Base-by-base conservation (phyloP, 1,284 basidiomycete genomes). In the Violaceomyces palustris region DNA sequence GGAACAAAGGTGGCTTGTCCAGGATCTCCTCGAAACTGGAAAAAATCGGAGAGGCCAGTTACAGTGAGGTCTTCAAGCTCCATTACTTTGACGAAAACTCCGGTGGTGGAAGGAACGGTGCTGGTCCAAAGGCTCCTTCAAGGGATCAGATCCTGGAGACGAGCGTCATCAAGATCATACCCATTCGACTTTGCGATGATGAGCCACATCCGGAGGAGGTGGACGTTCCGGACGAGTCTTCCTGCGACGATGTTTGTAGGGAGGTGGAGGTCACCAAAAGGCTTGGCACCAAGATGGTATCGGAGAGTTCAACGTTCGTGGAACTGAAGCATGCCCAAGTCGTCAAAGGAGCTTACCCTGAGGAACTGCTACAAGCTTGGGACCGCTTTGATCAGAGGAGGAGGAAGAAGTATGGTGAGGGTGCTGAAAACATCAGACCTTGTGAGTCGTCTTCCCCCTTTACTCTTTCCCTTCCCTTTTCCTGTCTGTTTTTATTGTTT, bases 1-100 rank as follows among this genome's bases (percentile, higher is more conserved):
- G n/a, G n/a, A n/a, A n/a, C n/a, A n/a, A n/a, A n/a, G n/a, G n/a
- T n/a, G n/a, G n/a, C n/a, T n/a, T n/a, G n/a, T n/a, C n/a, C n/a
- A n/a, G n/a, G n/a, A n/a, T n/a, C n/a, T n/a, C n/a, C n/a, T n/a
- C n/a, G n/a, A n/a, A n/a, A 1, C 26, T 61, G 4, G 54, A 77
- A 53, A 98, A 98, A 75, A 84, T 96, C 41, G 93, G 92, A 34
- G 93, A 98, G 75, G 93, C 93, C 10, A 90, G 87, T 36, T 98
- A 87, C 74, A 94, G 90, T 0, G 93, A 98, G 70, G 94, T 98
- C n/a, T 98, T 89, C 75, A 84, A 50, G 22, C 36, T 60, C 17
- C 45, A 28, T 23, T 11, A 2, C 22, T 38, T 9, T 27, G 33
- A 10, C 21, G 17, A 8, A 25, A 33, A 6, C 19, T 19, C 8